Percentiles rank a stretch among this genome's conserved stretches.
These are phyloP conservation scores for Inonotus obliquus DNA, from an alignment of 1,284 basidiomycete genomes.

Conservation along the genomic window DNA sequence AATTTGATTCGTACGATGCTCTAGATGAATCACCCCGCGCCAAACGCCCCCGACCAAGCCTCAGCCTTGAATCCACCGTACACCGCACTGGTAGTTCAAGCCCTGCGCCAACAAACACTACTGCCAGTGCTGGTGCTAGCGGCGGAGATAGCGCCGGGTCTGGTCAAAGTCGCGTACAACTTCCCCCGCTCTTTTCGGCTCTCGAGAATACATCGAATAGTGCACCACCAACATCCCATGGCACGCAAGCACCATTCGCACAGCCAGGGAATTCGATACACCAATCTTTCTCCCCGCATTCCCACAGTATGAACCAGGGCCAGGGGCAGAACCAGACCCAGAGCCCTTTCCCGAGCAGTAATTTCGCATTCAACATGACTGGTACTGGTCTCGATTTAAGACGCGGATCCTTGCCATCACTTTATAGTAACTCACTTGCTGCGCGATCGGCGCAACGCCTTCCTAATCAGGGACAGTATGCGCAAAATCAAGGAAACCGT, in stretches of 20 bases:
- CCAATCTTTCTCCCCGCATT: background rate
- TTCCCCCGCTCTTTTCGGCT: slow-evolving; percentile 10
- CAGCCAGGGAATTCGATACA: background rate
- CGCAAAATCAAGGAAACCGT: background rate
- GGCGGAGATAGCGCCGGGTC: background rate
- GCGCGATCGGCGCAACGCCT: slow-evolving; percentile 25
- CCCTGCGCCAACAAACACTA: background rate
- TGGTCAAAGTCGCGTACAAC: slow-evolving; percentile 5
- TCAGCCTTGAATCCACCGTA: slow-evolving; percentile 6
- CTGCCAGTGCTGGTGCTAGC: background rate
- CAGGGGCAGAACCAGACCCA: slow-evolving; percentile 1
- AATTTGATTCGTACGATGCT: slow-evolving; percentile 24
- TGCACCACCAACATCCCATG: slow-evolving; percentile 6
- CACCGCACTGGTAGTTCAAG: background rate
- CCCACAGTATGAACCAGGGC: background rate
- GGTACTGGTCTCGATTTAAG: slow-evolving; percentile 43
- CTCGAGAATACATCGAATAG: slow-evolving; percentile 7
- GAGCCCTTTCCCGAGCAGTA: background rate
- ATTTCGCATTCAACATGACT: slow-evolving; percentile 1
- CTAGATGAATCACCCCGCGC: background rate
- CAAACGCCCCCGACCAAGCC: slow-evolving; percentile 8
- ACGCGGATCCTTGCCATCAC: slow-evolving; percentile 58
- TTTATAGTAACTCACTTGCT: slow-evolving; percentile 45
- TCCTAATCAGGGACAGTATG: background rate
- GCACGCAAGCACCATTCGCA: background rate